Evolutionary conservation across 225 moss, liverwort and hornwort species (phyloP).

Genomic region (Pseudoscleropodium purum): DNA sequence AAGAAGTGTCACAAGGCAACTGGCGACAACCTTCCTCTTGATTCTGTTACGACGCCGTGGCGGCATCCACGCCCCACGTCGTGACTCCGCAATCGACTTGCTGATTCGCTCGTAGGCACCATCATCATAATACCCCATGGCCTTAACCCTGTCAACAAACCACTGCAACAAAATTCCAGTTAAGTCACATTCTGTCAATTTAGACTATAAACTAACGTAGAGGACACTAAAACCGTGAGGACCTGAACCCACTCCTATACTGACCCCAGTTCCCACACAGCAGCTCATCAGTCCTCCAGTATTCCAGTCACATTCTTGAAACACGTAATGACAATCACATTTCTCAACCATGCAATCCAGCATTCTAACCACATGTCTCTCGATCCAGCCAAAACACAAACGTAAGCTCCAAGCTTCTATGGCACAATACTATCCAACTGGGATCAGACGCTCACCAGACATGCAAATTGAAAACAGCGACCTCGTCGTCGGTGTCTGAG

Average conservation of each 20-base stretch:
- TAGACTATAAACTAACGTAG: background rate
- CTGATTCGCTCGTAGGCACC: conserved; percentile 7
- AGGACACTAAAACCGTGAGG: background rate
- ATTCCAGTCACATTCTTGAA: background rate
- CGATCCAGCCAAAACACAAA: background rate
- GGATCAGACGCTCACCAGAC: background rate
- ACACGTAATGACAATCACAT: background rate
- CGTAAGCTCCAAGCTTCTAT: background rate
- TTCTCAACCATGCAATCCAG: background rate
- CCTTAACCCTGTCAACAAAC: background rate
- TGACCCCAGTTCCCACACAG: background rate
- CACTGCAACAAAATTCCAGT: background rate
- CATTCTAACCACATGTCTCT: background rate
- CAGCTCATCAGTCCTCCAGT: background rate
- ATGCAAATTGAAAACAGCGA: background rate
- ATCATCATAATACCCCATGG: background rate
- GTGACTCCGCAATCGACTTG: conserved; percentile 3
- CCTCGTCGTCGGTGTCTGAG: background rate
- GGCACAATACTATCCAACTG: background rate
- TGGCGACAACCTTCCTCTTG: conserved; percentile 12
- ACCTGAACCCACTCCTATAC: background rate
- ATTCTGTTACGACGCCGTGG: conserved; percentile 1
- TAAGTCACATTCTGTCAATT: background rate
- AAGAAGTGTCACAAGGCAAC: conserved; percentile 6
- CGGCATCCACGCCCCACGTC: conserved; percentile 10